Conservation (phyloP, 2,329 filamentous ascomycete species). For the Zymoseptoria passerinii region DNA sequence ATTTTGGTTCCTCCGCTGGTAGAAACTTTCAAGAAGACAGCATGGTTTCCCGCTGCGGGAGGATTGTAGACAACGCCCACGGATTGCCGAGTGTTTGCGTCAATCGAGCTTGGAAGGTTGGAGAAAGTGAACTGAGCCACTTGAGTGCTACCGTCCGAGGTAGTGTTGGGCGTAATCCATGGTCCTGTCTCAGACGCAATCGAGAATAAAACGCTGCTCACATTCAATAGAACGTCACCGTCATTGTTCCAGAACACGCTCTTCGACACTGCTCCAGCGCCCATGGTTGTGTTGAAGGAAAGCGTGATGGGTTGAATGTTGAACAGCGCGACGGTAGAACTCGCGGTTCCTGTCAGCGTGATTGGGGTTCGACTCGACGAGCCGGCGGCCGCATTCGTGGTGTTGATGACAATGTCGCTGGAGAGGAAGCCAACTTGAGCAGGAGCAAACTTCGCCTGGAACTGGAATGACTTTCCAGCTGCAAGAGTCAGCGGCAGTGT, state of each 20-base stretch:
- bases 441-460: constrained; percentile 4
- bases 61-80: constrained; percentile 4
- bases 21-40: constrained; percentile 1
- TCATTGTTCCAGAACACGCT: constrained; percentile 3
- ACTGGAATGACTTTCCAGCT: constrained; percentile 1
- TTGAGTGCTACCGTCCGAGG: constrained; percentile 2
- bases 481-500: constrained; percentile 1
- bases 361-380: constrained; percentile 4
- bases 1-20: constrained; percentile 3
- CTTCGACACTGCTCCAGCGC: constrained; percentile 1
- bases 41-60: constrained; percentile 4
- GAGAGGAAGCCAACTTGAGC: constrained; percentile 3
- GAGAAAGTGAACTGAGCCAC: constrained; percentile 4
- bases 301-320: constrained; percentile 1
- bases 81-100: neutral
- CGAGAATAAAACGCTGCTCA: constrained; percentile 2
- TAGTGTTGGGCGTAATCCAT: constrained; percentile 4
- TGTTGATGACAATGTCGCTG: constrained; percentile 2
- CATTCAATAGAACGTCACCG: constrained; percentile 1
- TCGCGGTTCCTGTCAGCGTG: constrained; percentile 3
- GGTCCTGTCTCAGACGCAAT: constrained; percentile 1
- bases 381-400: constrained; percentile 4
- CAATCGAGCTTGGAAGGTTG: constrained; percentile 2
- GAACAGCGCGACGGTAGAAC: constrained; percentile 1
- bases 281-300: constrained; percentile 1